phyloP scores from a whole-genome alignment of 148 eudicot species.

The Camellia granthamiana region DNA sequence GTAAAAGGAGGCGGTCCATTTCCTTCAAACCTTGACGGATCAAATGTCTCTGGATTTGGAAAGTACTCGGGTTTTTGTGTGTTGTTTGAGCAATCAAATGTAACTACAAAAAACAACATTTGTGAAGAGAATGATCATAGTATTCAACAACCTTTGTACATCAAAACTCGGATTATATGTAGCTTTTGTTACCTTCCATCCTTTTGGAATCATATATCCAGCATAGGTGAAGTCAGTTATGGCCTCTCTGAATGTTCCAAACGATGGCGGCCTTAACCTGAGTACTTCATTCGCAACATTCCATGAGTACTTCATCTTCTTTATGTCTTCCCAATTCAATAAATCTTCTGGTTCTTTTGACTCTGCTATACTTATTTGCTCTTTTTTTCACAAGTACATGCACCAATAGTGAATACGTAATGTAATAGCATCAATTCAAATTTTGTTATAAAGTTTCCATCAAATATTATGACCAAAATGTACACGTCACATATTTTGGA shows the following conservation, averaged over 20 bases:
- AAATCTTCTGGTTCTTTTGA: constrained; percentile 6
- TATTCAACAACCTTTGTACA: no score
- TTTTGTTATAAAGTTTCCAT: not conserved
- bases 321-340: constrained; percentile 27
- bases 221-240: constrained; percentile 20
- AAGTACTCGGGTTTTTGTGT: constrained; percentile 24
- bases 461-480: not conserved
- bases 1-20: constrained; percentile 24
- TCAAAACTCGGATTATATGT: not conserved
- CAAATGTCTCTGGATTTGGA: constrained; percentile 27
- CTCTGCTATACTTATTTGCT: constrained; percentile 19
- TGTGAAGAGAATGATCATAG: not conserved
- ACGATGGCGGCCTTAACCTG: constrained; percentile 19
- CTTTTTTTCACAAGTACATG: constrained; percentile 4
- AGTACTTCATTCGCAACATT: constrained; percentile 23
- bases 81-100: constrained; percentile 20
- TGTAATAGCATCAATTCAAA: not conserved
- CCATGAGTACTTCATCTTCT: constrained; percentile 28
- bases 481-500: not conserved
- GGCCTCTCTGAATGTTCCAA: constrained; percentile 25
- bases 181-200: constrained; percentile 21
- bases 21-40: constrained; percentile 30
- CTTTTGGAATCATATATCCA: constrained; percentile 19
- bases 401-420: not conserved
- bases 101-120: constrained; percentile 7